A percentile compares a stretch with the other conserved stretches of the same genome.
Evolutionary conservation across 1,284 basidiomycete genomes (phyloP).

Genomic region (Abortiporus biennis): DNA sequence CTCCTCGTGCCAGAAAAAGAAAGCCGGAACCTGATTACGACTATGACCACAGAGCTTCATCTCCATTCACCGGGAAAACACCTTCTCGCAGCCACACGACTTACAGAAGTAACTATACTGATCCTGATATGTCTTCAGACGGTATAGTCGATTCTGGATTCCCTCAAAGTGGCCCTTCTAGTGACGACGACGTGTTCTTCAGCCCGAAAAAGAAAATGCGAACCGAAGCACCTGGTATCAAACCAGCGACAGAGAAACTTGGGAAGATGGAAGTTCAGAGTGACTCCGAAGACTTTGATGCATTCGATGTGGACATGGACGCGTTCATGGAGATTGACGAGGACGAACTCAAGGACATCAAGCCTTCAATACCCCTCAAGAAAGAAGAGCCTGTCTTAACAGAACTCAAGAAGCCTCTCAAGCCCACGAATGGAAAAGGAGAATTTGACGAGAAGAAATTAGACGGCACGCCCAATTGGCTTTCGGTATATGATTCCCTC

Average conservation of each 20-base stretch:
- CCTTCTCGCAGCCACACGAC: conserved; percentile 14
- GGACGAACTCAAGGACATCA: conserved; percentile 18
- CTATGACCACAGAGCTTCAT: conserved; percentile 19
- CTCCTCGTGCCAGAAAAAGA: conserved; percentile 54
- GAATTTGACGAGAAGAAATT: conserved; percentile 35
- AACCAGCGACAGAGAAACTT: conserved; percentile 50
- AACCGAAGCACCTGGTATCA: conserved; percentile 36
- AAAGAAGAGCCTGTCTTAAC: conserved; percentile 17
- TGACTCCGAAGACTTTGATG: conserved; percentile 48
- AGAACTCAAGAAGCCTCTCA: conserved; percentile 12
- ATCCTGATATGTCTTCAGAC: conserved; percentile 50
- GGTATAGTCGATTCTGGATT: conserved; percentile 44
- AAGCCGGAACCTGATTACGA: conserved; percentile 61
- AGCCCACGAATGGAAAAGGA: conserved; percentile 19
- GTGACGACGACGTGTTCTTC: conserved; percentile 45
- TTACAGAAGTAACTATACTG: conserved; percentile 24
- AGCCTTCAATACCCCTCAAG: conserved; percentile 18
- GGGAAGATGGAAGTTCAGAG: conserved; percentile 53
- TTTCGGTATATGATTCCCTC: conserved; percentile 70
- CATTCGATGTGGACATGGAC: conserved; percentile 45
- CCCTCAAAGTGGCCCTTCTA: conserved; percentile 32
- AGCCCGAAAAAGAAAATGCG: conserved; percentile 68
- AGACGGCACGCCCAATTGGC: conserved; percentile 61
- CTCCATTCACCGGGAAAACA: conserved; percentile 15
- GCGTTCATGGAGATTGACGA: conserved; percentile 43